phyloP scores from a whole-genome alignment of 2,329 filamentous ascomycete genomes.

The Fusarium liriodendri region DNA sequence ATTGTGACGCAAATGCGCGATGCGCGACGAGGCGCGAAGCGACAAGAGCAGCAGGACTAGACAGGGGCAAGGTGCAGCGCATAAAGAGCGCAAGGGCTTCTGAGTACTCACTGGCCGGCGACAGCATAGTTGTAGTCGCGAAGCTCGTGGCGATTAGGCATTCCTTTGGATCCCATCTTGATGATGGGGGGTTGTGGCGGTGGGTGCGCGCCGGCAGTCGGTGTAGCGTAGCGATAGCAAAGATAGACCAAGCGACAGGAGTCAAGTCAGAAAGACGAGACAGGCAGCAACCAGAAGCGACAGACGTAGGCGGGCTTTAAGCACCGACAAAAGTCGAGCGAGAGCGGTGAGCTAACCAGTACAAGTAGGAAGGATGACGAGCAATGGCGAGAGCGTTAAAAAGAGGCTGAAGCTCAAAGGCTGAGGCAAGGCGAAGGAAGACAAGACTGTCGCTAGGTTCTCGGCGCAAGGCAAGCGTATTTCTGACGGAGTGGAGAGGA shows the following conservation, averaged over 20 bases:
- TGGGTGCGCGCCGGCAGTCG: conserved; percentile 18
- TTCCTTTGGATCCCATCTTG: conserved; percentile 47
- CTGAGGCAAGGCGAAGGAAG: conserved; percentile 14
- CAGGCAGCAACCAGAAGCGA: conserved; percentile 22
- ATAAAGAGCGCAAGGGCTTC: conserved; percentile 17
- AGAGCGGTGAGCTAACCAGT: conserved; percentile 25
- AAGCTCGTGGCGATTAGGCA: conserved; percentile 71
- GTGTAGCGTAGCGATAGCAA: conserved; percentile 23
- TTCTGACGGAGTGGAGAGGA: conserved; percentile 23
- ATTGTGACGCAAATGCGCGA: conserved; percentile 29
- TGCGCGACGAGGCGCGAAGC: conserved; percentile 4
- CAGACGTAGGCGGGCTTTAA: conserved; percentile 24
- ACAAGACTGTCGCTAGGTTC: conserved; percentile 19
- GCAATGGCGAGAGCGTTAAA: conserved; percentile 15
- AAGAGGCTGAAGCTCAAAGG: conserved; percentile 22
- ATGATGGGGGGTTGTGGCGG: conserved; percentile 35
- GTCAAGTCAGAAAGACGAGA: neutral
- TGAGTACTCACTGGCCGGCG: conserved; percentile 80
- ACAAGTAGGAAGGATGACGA: conserved; percentile 11
- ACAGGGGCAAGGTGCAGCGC: neutral
- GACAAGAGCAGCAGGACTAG: conserved; percentile 2
- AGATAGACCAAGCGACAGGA: neutral
- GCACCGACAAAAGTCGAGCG: neutral
- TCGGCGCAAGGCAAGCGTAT: conserved; percentile 34
- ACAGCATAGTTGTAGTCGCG: conserved; percentile 80